Percentiles rank a stretch among this genome's conserved stretches.
phyloP scores from a whole-genome alignment of 2,329 filamentous ascomycete genomes.

The Colletotrichum abscissum region DNA sequence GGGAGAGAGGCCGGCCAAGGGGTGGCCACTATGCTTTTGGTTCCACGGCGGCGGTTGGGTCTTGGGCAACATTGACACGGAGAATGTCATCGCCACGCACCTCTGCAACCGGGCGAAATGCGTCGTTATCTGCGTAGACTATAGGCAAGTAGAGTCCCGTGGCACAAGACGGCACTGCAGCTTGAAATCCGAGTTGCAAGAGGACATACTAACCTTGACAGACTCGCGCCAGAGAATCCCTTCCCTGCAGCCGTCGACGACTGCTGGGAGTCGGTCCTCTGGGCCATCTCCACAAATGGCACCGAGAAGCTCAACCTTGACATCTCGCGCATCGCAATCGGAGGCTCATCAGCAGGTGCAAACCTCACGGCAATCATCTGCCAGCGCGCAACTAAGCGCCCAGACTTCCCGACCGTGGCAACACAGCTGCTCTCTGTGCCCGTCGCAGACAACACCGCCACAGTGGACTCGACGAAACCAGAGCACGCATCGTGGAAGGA shows the following conservation, averaged over 20 bases:
- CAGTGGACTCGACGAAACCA: slow-evolving; percentile 49
- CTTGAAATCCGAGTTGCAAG: too few species aligned
- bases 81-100: slow-evolving; percentile 67
- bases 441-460: slow-evolving; percentile 69
- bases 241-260: slow-evolving; percentile 69
- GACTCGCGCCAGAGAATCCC: slow-evolving; percentile 66
- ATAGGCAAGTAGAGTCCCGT: slow-evolving; percentile 55
- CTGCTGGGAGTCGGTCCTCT: slow-evolving; percentile 65
- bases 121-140: slow-evolving; percentile 67
- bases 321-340: slow-evolving; percentile 55
- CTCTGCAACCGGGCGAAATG: slow-evolving; percentile 60
- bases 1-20: slow-evolving; percentile 52
- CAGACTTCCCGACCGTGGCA: slow-evolving; percentile 43
- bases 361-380: slow-evolving; percentile 64
- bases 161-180: neutral
- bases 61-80: slow-evolving; percentile 66
- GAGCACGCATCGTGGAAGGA: slow-evolving; percentile 58
- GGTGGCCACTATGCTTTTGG: slow-evolving; percentile 68
- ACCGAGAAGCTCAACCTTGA: slow-evolving; percentile 51
- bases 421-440: slow-evolving; percentile 67
- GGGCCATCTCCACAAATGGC: slow-evolving; percentile 46
- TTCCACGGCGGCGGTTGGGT: slow-evolving; percentile 71
- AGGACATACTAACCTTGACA: slow-evolving; percentile 23
- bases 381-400: slow-evolving; percentile 57
- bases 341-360: slow-evolving; percentile 57